Evolutionary conservation across 805 yeast species (phyloP).

Genomic region (Lipomyces starkeyi): DNA sequence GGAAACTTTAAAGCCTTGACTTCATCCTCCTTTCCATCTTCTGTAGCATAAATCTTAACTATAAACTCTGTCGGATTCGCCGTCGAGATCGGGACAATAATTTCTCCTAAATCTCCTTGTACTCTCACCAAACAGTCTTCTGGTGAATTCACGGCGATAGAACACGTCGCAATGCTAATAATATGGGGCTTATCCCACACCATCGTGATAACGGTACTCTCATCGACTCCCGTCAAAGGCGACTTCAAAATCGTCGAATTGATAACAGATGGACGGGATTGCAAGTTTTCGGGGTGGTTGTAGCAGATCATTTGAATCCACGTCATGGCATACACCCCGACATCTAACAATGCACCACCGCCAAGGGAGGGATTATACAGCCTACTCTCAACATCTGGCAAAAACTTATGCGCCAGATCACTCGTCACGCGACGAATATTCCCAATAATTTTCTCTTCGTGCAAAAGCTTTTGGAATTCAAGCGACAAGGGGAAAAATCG

Average conservation of each 20-base stretch:
- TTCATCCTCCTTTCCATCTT: constrained; percentile 6
- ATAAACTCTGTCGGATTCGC: constrained; percentile 22
- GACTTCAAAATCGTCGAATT: constrained; percentile 11
- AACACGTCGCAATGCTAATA: constrained; percentile 17
- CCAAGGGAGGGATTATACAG: constrained; percentile 55
- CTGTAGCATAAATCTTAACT: constrained; percentile 9
- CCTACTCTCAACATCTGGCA: constrained; percentile 46
- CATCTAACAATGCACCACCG: constrained; percentile 63
- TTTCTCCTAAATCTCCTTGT: constrained; percentile 28
- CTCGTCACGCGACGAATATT: constrained; percentile 51
- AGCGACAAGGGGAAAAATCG: constrained; percentile 52
- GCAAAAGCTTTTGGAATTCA: constrained; percentile 49
- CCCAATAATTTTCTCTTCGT: constrained; percentile 52
- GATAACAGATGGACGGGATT: constrained; percentile 19
- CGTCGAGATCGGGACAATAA: constrained; percentile 22
- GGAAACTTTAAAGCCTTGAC: constrained; percentile 12
- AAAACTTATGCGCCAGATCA: constrained; percentile 14
- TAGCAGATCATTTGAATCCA: constrained; percentile 42
- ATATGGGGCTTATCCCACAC: constrained; percentile 20
- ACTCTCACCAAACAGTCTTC: constrained; percentile 14
- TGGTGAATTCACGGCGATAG: constrained; percentile 5
- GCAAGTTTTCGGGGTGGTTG: constrained; percentile 25
- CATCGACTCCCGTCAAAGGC: constrained; percentile 26
- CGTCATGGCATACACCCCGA: constrained; percentile 60
- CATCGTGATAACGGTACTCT: constrained; percentile 16